phyloP scores from a whole-genome alignment of 371 early-diverging fungal genomes.

The Capillidium heterosporum region DNA sequence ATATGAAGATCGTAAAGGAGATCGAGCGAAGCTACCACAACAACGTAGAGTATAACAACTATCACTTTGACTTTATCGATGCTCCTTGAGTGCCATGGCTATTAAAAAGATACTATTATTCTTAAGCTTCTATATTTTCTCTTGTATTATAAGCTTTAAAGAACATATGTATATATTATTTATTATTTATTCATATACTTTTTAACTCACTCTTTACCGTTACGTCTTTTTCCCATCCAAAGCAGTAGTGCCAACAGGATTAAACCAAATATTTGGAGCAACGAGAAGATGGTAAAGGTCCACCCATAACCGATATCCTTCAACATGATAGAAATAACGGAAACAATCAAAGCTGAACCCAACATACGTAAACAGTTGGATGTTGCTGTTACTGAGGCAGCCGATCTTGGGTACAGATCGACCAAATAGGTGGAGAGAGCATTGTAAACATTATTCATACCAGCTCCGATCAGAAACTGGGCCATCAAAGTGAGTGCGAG shows the following conservation, averaged over 20 bases:
- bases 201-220: too few relatives aligned
- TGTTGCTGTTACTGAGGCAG: constrained; percentile 4
- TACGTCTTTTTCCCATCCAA: not conserved
- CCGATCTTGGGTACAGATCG: not conserved
- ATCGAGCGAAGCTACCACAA: too few relatives aligned
- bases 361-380: not conserved
- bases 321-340: not conserved
- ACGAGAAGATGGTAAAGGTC: not conserved
- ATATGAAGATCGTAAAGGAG: too few relatives aligned
- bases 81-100: too few relatives aligned
- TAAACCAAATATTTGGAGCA: not conserved
- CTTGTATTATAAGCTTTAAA: too few relatives aligned
- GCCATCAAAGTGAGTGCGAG: not conserved
- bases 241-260: not conserved
- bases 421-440: constrained; percentile 1
- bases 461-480: not conserved
- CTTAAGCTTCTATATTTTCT: too few relatives aligned
- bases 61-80: too few relatives aligned
- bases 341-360: not conserved
- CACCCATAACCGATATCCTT: not conserved
- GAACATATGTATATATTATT: too few relatives aligned
- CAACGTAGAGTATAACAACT: too few relatives aligned
- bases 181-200: too few relatives aligned
- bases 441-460: not conserved
- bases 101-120: too few relatives aligned